phyloP scores from a whole-genome alignment of 768 basidiomycete genomes.

The Suillus bovinus region DNA sequence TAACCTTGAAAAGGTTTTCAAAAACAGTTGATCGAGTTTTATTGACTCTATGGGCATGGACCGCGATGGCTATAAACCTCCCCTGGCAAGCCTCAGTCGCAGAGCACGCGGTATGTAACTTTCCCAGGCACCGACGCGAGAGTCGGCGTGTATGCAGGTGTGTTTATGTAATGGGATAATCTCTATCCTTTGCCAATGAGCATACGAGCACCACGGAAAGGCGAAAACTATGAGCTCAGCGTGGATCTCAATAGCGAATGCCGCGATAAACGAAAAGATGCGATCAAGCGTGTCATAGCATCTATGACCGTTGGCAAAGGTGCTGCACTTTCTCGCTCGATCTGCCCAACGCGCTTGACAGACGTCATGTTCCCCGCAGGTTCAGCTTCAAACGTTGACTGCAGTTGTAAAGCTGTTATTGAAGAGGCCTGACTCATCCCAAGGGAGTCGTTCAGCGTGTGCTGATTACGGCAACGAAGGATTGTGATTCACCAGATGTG shows the following conservation, averaged over 20 bases:
- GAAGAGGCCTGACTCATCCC: constrained; percentile 91
- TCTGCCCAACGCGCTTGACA: constrained; percentile 28
- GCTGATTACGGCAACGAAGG: constrained; percentile 92
- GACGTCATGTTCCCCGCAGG: constrained; percentile 95
- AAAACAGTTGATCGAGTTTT: too few species aligned
- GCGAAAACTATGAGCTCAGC: constrained; percentile 96
- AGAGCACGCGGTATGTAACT: too few species aligned
- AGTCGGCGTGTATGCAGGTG: too few species aligned
- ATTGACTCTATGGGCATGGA: too few species aligned
- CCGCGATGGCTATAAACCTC: too few species aligned
- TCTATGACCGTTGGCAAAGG: constrained; percentile 99
- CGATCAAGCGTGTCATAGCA: constrained; percentile 96
- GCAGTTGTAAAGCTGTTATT: constrained; percentile 97
- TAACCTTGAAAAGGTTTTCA: too few species aligned
- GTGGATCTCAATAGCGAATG: constrained; percentile 98
- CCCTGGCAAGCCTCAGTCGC: too few species aligned
- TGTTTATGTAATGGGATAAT: constrained; percentile 8
- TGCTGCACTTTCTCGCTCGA: constrained; percentile 30
- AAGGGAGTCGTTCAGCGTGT: constrained; percentile 91
- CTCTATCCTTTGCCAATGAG: constrained; percentile 29
- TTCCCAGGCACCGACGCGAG: too few species aligned
- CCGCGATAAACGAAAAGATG: constrained; percentile 94
- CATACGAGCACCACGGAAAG: constrained; percentile 65
- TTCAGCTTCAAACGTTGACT: constrained; percentile 82
- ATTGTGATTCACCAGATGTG: constrained; percentile 96